These are phyloP conservation scores for Microstroma glucosiphilum DNA, from an alignment of 1,284 basidiomycete species.

Conservation along the genomic window DNA sequence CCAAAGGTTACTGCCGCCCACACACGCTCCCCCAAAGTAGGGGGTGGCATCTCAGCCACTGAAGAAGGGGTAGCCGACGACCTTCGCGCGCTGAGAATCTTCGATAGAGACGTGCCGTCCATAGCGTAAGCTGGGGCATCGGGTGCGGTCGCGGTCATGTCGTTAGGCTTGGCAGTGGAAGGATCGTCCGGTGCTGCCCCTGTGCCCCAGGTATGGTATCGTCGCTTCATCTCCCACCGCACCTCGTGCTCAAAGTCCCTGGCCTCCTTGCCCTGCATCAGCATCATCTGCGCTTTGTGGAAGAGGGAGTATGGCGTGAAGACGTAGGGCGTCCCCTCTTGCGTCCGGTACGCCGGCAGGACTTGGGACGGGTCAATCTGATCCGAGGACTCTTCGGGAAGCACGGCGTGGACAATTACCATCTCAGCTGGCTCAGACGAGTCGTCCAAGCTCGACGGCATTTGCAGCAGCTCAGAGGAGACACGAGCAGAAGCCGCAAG, in stretches of 20 bases:
- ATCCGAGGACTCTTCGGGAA: conserved; percentile 50
- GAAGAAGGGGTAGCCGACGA: neutral
- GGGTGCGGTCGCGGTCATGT: neutral
- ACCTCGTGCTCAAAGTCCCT: conserved; percentile 46
- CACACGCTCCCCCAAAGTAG: neutral
- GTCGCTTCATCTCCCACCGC: conserved; percentile 1
- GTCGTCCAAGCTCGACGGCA: conserved; percentile 52
- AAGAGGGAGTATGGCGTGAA: conserved; percentile 56
- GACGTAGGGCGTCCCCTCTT: conserved; percentile 54
- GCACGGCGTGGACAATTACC: conserved; percentile 55
- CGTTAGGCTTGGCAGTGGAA: neutral
- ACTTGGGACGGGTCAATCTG: conserved; percentile 10
- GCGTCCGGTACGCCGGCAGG: conserved; percentile 48
- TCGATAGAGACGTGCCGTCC: neutral
- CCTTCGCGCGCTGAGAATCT: neutral
- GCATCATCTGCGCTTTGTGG: conserved; percentile 55
- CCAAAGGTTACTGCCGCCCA: neutral
- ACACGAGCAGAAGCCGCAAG: conserved; percentile 53
- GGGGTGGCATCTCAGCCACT: neutral
- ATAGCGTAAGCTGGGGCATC: neutral
- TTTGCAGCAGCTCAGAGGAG: conserved; percentile 55
- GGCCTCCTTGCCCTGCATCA: conserved; percentile 52
- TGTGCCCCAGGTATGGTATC: neutral
- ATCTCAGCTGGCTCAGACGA: conserved; percentile 46
- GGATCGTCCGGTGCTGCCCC: neutral